phyloP scores from a whole-genome alignment of 805 yeast genomes.

The Cephaloascus albidus region DNA sequence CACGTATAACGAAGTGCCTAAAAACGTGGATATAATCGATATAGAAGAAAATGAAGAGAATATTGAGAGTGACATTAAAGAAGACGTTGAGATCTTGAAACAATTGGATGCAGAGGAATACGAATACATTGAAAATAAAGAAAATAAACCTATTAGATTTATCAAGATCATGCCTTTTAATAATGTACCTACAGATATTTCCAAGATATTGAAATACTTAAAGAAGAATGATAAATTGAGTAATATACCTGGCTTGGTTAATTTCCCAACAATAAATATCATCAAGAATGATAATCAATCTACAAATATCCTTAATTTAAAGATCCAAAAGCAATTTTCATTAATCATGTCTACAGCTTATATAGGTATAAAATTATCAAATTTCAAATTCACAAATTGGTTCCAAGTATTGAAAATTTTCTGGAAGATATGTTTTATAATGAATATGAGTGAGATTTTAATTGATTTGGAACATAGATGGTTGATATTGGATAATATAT shows the following conservation, averaged over 20 bases:
- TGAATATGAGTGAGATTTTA: neutral
- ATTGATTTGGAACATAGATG: neutral
- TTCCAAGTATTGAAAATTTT: slow-evolving; percentile 12
- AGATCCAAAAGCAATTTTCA: neutral
- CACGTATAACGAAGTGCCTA: neutral
- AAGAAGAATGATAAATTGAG: neutral
- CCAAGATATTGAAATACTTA: neutral
- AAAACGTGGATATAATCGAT: neutral
- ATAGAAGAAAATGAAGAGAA: neutral
- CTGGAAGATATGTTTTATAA: neutral
- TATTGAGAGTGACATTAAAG: neutral
- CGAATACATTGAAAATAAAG: neutral
- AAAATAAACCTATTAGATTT: neutral
- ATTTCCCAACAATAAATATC: too few relatives aligned
- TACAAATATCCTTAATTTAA: too few relatives aligned
- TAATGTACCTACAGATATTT: neutral
- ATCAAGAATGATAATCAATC: neutral
- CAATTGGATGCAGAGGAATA: neutral
- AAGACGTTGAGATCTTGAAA: too few relatives aligned
- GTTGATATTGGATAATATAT: neutral
- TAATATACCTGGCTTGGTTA: neutral
- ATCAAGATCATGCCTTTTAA: neutral
- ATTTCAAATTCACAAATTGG: slow-evolving; percentile 83
- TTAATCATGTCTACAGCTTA: neutral
- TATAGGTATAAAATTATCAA: slow-evolving; percentile 60